Conservation (phyloP, 2,329 filamentous ascomycete species). For the Fusarium dlaminii region DNA sequence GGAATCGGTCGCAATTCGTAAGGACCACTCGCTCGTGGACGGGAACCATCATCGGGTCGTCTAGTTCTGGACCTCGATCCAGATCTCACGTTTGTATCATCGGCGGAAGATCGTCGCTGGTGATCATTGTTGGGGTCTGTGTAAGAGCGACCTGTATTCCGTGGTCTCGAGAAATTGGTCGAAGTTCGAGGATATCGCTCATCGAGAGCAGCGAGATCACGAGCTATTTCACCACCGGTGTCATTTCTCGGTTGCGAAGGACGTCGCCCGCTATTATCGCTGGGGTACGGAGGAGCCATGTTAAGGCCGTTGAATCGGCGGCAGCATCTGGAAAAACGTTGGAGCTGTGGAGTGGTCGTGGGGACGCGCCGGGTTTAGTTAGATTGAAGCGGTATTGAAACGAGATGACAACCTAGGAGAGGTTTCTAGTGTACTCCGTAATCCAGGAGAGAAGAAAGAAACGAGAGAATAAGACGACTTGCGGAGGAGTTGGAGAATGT, state of each 20-base stretch:
- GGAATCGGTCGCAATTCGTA: conserved; percentile 41
- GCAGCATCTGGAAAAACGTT: conserved; percentile 40
- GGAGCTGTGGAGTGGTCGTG: conserved; percentile 16
- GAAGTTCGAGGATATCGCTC: conserved; percentile 34
- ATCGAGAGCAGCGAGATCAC: conserved; percentile 39
- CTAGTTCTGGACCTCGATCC: conserved; percentile 24
- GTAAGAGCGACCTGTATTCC: conserved; percentile 25
- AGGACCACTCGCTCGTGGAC: not conserved
- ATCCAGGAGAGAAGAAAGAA: not conserved
- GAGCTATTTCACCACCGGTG: conserved; percentile 26
- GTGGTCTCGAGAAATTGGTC: conserved; percentile 32
- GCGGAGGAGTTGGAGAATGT: not conserved
- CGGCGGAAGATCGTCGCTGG: conserved; percentile 15
- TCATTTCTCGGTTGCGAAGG: conserved; percentile 21
- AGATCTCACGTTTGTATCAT: conserved; percentile 29
- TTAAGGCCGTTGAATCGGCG: conserved; percentile 31
- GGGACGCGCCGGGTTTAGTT: not conserved
- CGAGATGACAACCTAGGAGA: not conserved
- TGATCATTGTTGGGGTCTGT: conserved; percentile 28
- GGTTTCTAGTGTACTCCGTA: not conserved
- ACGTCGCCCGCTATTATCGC: conserved; percentile 35
- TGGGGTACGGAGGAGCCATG: conserved; percentile 44
- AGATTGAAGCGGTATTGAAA: not conserved
- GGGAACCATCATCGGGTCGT: conserved; percentile 24
- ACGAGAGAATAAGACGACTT: conserved; percentile 11